phyloP scores from a whole-genome alignment of 345 rosid species.

The Litchi chinensis region DNA sequence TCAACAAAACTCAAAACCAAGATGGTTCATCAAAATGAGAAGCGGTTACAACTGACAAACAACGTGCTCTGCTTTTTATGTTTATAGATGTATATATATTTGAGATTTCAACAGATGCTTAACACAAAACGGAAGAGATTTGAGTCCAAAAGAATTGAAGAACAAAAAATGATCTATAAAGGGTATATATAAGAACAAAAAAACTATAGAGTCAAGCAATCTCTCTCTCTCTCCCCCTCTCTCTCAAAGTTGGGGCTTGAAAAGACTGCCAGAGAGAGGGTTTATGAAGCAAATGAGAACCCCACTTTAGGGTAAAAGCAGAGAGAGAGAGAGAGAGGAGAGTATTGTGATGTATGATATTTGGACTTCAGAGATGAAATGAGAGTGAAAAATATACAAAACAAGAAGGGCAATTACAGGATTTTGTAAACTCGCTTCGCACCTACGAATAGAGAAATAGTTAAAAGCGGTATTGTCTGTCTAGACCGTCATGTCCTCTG shows the following conservation, averaged over 20 bases:
- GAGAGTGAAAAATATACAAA: background rate
- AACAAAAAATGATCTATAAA: slow-evolving; percentile 24
- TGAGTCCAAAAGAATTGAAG: slow-evolving; percentile 32
- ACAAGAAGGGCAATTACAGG: background rate
- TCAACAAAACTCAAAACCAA: slow-evolving; percentile 8
- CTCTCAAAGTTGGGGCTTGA: slow-evolving; percentile 27
- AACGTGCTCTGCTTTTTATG: slow-evolving; percentile 9
- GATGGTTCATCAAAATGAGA: slow-evolving; percentile 15
- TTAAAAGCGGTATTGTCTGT: background rate
- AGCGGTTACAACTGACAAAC: background rate
- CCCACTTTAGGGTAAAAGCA: slow-evolving; percentile 44
- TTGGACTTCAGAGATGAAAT: background rate
- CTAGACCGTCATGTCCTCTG: slow-evolving; percentile 3
- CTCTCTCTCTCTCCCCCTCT: slow-evolving; percentile 28
- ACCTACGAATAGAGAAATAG: background rate
- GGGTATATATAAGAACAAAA: slow-evolving; percentile 23
- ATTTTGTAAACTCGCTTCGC: background rate
- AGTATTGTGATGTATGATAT: background rate
- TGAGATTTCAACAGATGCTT: background rate
- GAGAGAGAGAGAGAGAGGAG: slow-evolving; percentile 22
- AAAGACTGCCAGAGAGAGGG: slow-evolving; percentile 38
- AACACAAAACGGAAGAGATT: background rate
- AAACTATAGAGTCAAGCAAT: slow-evolving; percentile 10
- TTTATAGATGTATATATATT: background rate
- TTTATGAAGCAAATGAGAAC: slow-evolving; percentile 49